phyloP scores from a whole-genome alignment of 108 stramenopile genomes.

The Discostella pseudostelligera region DNA sequence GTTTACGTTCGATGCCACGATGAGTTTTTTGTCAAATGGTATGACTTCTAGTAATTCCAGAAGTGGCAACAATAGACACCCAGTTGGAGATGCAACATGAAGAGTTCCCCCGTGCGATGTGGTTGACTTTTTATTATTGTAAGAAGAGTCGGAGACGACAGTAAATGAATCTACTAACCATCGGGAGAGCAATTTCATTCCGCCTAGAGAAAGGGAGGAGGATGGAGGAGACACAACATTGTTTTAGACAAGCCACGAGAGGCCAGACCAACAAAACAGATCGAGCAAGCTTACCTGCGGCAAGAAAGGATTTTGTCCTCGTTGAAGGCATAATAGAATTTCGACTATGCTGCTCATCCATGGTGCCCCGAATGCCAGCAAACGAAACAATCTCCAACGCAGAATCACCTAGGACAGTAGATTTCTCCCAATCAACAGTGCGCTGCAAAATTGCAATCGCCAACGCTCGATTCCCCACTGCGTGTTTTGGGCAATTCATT shows the following conservation, averaged over 20 bases:
- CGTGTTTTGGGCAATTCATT: constrained; percentile 28
- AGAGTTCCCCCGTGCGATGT: neutral
- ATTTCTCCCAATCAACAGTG: constrained; percentile 34
- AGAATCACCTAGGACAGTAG: constrained; percentile 1
- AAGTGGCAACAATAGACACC: constrained; percentile 31
- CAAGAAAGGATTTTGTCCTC: constrained; percentile 13
- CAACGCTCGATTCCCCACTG: constrained; percentile 24
- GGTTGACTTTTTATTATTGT: neutral
- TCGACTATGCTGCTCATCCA: neutral
- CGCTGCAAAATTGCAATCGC: constrained; percentile 38
- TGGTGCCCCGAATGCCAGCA: neutral
- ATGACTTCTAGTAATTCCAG: constrained; percentile 33
- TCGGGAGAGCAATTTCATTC: constrained; percentile 41
- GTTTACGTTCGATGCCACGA: constrained; percentile 35
- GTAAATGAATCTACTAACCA: constrained; percentile 41
- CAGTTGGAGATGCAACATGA: constrained; percentile 29
- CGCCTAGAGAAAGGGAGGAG: constrained; percentile 9
- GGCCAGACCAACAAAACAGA: neutral
- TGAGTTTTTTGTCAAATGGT: constrained; percentile 40
- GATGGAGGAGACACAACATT: neutral
- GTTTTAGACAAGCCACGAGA: neutral
- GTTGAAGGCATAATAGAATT: neutral
- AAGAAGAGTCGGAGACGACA: constrained; percentile 8
- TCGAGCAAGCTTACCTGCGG: constrained; percentile 4
- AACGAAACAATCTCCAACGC: neutral